Conservation (phyloP, 306 rosid genomes). For the Lupinus albus region DNA sequence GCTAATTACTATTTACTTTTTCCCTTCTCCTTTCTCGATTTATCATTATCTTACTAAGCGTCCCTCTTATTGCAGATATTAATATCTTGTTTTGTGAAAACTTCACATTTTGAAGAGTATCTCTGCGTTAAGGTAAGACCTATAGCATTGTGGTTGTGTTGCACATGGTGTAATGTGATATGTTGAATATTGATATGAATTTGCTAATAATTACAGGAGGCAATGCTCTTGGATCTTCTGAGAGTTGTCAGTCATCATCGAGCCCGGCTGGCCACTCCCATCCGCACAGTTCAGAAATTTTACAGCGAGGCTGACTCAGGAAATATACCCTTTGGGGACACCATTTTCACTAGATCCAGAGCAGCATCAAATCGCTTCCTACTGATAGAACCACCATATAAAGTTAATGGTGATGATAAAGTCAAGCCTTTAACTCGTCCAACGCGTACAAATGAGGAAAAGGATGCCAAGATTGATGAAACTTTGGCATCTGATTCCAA, state of each 20-base stretch:
- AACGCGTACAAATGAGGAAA: conserved; percentile 59
- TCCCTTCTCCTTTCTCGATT: conserved; percentile 7
- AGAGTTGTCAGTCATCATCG: conserved; percentile 92
- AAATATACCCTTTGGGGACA: conserved; percentile 74
- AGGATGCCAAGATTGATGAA: conserved; percentile 62
- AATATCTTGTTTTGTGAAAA: conserved; percentile 95
- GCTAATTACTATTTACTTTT: not conserved
- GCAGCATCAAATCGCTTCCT: conserved; percentile 58
- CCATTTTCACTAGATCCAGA: conserved; percentile 61
- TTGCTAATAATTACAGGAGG: conserved; percentile 65
- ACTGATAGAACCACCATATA: conserved; percentile 77
- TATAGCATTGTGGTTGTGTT: conserved; percentile 4
- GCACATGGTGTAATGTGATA: conserved; percentile 3
- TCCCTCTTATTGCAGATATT: conserved; percentile 65
- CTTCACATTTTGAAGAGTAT: conserved; percentile 93
- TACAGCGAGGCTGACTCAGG: conserved; percentile 74
- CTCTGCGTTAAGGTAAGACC: conserved; percentile 83
- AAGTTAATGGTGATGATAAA: conserved; percentile 80
- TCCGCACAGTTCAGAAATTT: conserved; percentile 93
- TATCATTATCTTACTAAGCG: conserved; percentile 31
- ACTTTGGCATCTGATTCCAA: conserved; percentile 49
- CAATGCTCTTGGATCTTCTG: conserved; percentile 89
- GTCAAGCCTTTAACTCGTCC: conserved; percentile 62
- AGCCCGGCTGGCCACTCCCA: conserved; percentile 93
- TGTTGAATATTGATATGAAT: conserved; percentile 16